Evolutionary conservation across 768 basidiomycete species (phyloP), one percentile per base, ranked within the genome.

Genomic region (Amanita inopinata): DNA sequence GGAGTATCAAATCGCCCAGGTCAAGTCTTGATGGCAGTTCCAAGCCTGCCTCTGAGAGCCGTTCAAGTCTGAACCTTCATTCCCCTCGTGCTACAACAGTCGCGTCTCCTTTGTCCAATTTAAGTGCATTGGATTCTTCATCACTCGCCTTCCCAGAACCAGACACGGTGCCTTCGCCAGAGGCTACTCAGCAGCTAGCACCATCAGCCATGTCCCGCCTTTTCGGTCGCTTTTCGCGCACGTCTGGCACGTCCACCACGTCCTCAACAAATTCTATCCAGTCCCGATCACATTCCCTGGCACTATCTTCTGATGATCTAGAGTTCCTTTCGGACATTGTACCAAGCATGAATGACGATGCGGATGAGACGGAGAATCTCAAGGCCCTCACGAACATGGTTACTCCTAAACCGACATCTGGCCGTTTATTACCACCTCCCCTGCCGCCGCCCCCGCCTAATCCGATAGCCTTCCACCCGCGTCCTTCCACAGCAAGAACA

Each of bases 191-290:
- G 3, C 41, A 49, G 10, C 25, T 47, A 24, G 46, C 47, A 10
- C 66, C 75, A 20, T 87, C 90, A 0, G 85, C 76, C 5, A 84
- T 92, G 23, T 87, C 88, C 8, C 76, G 90, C 3, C 92, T 93
- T 56, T 67, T 91, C 36, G 77, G 73, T 38, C 76, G 86, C 36
- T 85, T 93, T 58, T 79, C 78, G 5, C 73, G 77, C 15, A 60
- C 61, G 19, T 47, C 56, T 5, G 67, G n/a, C n/a, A n/a, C n/a
- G n/a, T n/a, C n/a, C n/a, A n/a, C n/a, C n/a, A n/a, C 62, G 35
- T 47, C 60, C 3, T 48, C 55, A 19, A 45, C 64, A 36, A 69
- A 51, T 40, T 27, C 33, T 17, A 20, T 15, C 3, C 18, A 28
- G 2, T 32, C 30, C 10, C 60, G 63, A 23, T 66, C 66, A 35